These are phyloP conservation scores for Thielaviopsis populi DNA, from an alignment of 2,329 filamentous ascomycete genomes.

Conservation along the genomic window DNA sequence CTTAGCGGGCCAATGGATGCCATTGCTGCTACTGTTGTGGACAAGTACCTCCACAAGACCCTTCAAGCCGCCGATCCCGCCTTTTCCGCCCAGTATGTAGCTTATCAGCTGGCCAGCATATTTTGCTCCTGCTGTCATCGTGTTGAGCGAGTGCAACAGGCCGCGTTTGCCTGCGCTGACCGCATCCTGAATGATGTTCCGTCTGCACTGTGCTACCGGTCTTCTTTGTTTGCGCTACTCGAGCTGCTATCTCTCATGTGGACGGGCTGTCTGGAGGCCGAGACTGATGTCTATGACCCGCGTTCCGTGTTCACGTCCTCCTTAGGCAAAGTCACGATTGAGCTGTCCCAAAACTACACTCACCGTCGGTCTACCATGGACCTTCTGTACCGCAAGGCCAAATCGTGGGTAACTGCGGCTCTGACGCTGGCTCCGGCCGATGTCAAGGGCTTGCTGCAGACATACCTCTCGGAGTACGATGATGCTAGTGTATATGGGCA, in stretches of 20 bases:
- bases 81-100: constrained; percentile 86
- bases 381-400: constrained; percentile 60
- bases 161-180: constrained; percentile 69
- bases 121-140: constrained; percentile 87
- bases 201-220: constrained; percentile 76
- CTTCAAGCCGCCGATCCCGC: constrained; percentile 53
- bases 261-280: constrained; percentile 82
- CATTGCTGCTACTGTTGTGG: constrained; percentile 52
- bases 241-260: constrained; percentile 91
- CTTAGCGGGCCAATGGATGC: constrained; percentile 51
- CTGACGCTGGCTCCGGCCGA: constrained; percentile 80
- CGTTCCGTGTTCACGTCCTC: constrained; percentile 64
- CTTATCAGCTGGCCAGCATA: constrained; percentile 69
- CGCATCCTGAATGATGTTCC: constrained; percentile 73
- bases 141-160: constrained; percentile 78
- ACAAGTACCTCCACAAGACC: constrained; percentile 64
- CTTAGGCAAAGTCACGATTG: constrained; percentile 63
- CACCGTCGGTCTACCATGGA: constrained; percentile 69
- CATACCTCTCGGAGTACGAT: constrained; percentile 87
- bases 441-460: constrained; percentile 88
- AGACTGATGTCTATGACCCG: constrained; percentile 87
- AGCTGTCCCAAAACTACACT: constrained; percentile 85
- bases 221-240: constrained; percentile 79
- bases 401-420: constrained; percentile 62
- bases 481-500: constrained; percentile 79